phyloP scores from a whole-genome alignment of 345 rosid species.

The Kandelia obovata region DNA sequence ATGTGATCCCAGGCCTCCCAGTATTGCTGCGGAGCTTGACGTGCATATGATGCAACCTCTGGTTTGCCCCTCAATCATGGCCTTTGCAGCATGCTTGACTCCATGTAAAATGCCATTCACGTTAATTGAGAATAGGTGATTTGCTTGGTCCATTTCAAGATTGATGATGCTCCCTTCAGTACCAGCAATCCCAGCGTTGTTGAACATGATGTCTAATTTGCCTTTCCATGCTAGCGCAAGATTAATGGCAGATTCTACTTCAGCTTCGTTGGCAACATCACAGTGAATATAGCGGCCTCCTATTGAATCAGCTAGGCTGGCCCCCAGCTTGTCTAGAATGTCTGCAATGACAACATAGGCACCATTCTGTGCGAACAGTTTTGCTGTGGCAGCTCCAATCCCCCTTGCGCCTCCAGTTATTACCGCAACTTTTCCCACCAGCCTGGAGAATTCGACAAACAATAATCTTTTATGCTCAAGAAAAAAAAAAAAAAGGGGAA shows the following conservation, averaged over 20 bases:
- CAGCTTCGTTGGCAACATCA: slow-evolving; percentile 59
- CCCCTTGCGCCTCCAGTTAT: slow-evolving; percentile 91
- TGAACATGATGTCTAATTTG: slow-evolving; percentile 43
- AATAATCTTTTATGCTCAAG: neutral
- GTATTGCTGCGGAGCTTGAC: slow-evolving; percentile 68
- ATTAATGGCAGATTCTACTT: slow-evolving; percentile 55
- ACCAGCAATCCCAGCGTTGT: slow-evolving; percentile 40
- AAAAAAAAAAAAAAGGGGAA: neutral
- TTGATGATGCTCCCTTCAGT: slow-evolving; percentile 53
- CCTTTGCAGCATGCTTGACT: slow-evolving; percentile 69
- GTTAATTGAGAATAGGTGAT: slow-evolving; percentile 47
- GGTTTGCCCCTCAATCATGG: slow-evolving; percentile 54
- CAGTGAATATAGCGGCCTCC: slow-evolving; percentile 70
- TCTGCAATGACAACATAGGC: slow-evolving; percentile 71
- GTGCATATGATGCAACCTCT: slow-evolving; percentile 73
- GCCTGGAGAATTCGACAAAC: slow-evolving; percentile 15
- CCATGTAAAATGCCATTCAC: slow-evolving; percentile 65
- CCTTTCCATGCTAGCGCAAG: slow-evolving; percentile 63
- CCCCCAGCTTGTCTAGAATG: slow-evolving; percentile 57
- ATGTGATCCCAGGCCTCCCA: slow-evolving; percentile 82
- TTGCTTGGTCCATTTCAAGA: slow-evolving; percentile 45
- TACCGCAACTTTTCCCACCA: slow-evolving; percentile 60
- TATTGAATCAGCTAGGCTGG: slow-evolving; percentile 45
- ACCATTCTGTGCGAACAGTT: slow-evolving; percentile 56
- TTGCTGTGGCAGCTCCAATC: slow-evolving; percentile 79